Conservation (phyloP, 2,329 filamentous ascomycete genomes). For the Alternaria sp. region DNA sequence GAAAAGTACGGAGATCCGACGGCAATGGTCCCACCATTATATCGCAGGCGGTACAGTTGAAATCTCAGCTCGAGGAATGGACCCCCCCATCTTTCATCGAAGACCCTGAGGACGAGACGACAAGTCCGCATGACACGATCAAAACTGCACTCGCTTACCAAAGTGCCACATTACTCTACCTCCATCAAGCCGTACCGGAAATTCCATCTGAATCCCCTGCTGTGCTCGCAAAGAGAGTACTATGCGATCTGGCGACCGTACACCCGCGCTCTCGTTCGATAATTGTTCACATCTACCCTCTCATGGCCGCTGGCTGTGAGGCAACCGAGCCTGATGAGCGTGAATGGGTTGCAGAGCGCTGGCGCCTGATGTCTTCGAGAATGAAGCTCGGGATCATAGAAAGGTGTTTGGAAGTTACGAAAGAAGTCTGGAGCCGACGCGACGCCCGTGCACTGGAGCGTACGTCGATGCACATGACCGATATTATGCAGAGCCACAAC, state of each 20-base stretch:
- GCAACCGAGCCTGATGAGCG: conserved; percentile 66
- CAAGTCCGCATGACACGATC: conserved; percentile 69
- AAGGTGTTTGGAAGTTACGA: conserved; percentile 69
- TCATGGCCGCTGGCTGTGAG: conserved; percentile 73
- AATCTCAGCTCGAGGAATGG: conserved; percentile 68
- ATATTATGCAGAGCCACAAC: conserved; percentile 16
- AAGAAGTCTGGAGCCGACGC: conserved; percentile 71
- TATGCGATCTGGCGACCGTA: conserved; percentile 69
- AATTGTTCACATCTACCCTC: conserved; percentile 74
- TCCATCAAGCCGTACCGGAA: conserved; percentile 74
- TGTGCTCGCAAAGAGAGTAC: conserved; percentile 67
- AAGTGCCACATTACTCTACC: conserved; percentile 70
- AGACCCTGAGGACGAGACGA: conserved; percentile 69
- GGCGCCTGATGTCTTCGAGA: conserved; percentile 66
- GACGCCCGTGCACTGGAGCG: conserved; percentile 60
- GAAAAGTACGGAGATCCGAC: conserved; percentile 64
- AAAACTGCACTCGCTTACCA: conserved; percentile 73
- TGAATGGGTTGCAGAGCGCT: conserved; percentile 70
- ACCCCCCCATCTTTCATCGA: conserved; percentile 66
- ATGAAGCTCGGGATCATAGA: conserved; percentile 74
- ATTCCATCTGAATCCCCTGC: conserved; percentile 67
- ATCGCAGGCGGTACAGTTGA: conserved; percentile 68
- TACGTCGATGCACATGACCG: conserved; percentile 8
- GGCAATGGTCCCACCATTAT: conserved; percentile 69
- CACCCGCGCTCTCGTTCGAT: conserved; percentile 68